Base-by-base conservation (phyloP, 1,139 yeast genomes). In the Hyphopichia wangnamkhiaoensis region DNA sequence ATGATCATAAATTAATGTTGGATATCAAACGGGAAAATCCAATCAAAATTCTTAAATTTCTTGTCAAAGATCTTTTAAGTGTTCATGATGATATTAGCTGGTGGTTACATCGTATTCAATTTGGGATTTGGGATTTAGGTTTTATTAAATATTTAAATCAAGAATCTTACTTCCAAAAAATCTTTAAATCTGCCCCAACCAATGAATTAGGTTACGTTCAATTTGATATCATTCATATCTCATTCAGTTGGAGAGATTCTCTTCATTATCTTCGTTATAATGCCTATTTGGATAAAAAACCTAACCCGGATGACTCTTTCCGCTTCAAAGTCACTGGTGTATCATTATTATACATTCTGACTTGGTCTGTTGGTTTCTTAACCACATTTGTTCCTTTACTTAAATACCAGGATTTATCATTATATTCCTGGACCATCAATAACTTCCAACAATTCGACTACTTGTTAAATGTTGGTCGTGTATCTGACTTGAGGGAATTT, bases 381-480 rank as follows among this genome's bases (percentile, higher is more conserved):
- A 54, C 61, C 18, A 56, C 57, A 31, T 71, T 72, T 42, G 47
- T 71, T 37, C 78, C 78, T 0, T 50, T 67, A 14, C 49, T 63
- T 20, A 61, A 63, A 28, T 53, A 63, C 4, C 68, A 77, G 34
- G 67, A 75, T 39, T 59, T 84, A 40, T 71, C 74, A 37, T 65
- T 88, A 13, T 88, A 80, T 61, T 65, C 86, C 16, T 91, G 98
- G 98, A 91, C 98, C 1, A 73, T 89, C 33, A 91, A 91, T 58
- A 68, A 64, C 33, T 61, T 62, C 31, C 48, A 52, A 7, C 81
- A 83, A 40, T 69, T 79, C 39, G 76, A 78, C 43, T 70, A 70
- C 50, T 59, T 71, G 38, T 45, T 43, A 16, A 52, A 48, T 24
- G 44, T 71, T 15, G 65, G 73, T 25, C 46, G 46, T 33, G 37